Percentiles rank a stretch among this genome's conserved stretches.
Conservation (phyloP, 495 filamentous ascomycete genomes). For the Pseudomonodictys pantanalensis region DNA sequence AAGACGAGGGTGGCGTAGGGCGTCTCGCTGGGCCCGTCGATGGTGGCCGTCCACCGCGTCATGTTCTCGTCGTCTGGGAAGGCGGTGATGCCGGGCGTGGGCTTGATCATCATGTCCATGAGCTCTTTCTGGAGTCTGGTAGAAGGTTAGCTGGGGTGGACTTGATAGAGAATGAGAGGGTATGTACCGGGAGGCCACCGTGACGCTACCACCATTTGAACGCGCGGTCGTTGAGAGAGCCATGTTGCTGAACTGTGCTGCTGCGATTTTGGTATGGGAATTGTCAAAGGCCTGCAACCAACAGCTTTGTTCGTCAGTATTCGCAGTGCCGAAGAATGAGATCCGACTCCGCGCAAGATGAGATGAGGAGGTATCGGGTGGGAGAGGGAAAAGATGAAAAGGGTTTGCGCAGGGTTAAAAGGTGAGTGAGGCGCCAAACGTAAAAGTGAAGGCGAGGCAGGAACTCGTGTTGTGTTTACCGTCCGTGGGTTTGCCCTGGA, state of each 20-base stretch:
- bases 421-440: too few relatives aligned
- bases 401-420: too few relatives aligned
- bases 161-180: background rate
- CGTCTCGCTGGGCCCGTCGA: conserved; percentile 86
- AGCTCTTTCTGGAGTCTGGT: conserved; percentile 89
- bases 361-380: too few relatives aligned
- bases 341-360: too few relatives aligned
- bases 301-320: too few relatives aligned
- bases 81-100: conserved; percentile 89
- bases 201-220: conserved; percentile 14
- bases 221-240: conserved; percentile 9
- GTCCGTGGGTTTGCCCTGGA: too few relatives aligned
- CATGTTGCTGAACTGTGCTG: conserved; percentile 3
- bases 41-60: conserved; percentile 86
- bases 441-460: too few relatives aligned
- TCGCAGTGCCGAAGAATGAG: too few relatives aligned
- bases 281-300: background rate
- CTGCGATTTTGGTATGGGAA: too few relatives aligned
- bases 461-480: too few relatives aligned
- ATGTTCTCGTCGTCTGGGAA: conserved; percentile 94
- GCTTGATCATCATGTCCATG: conserved; percentile 95
- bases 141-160: background rate
- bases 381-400: too few relatives aligned
- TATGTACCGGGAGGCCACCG: conserved; percentile 25
- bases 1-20: conserved; percentile 85